Conservation (phyloP, 1,139 yeast genomes). For the Saccharomycopsis hybrid region DNA sequence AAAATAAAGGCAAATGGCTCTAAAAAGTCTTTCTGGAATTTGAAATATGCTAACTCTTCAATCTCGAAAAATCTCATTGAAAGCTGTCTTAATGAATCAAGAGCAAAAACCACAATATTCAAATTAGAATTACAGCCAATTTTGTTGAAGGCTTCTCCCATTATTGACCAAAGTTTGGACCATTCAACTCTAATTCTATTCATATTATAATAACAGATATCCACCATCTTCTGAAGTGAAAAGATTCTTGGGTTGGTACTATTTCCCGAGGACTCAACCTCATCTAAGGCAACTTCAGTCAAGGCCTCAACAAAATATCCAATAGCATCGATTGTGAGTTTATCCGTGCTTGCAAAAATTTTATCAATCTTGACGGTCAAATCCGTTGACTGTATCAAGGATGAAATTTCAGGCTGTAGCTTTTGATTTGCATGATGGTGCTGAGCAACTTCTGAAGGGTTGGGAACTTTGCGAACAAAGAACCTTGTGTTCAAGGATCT, state of each 20-base stretch:
- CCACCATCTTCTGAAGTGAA: slow-evolving; percentile 91
- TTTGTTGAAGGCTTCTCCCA: slow-evolving; percentile 83
- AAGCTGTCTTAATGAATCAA: slow-evolving; percentile 89
- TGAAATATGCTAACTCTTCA: slow-evolving; percentile 92
- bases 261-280: slow-evolving; percentile 81
- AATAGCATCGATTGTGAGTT: slow-evolving; percentile 76
- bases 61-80: slow-evolving; percentile 88
- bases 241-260: slow-evolving; percentile 83
- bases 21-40: slow-evolving; percentile 89
- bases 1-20: slow-evolving; percentile 85
- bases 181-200: slow-evolving; percentile 93
- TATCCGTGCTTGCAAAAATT: slow-evolving; percentile 78
- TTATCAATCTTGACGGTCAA: slow-evolving; percentile 81
- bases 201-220: slow-evolving; percentile 97
- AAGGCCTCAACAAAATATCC: slow-evolving; percentile 82
- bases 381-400: slow-evolving; percentile 63
- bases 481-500: slow-evolving; percentile 30
- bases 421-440: slow-evolving; percentile 45
- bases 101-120: slow-evolving; percentile 79
- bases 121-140: slow-evolving; percentile 78
- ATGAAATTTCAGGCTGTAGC: slow-evolving; percentile 48
- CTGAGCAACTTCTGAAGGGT: slow-evolving; percentile 41
- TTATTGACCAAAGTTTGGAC: slow-evolving; percentile 91
- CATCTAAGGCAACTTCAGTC: slow-evolving; percentile 82
- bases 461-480: slow-evolving; percentile 39